These are phyloP conservation scores for Helotiales sp. DNA, from an alignment of 2,329 filamentous ascomycete genomes.

Conservation along the genomic window DNA sequence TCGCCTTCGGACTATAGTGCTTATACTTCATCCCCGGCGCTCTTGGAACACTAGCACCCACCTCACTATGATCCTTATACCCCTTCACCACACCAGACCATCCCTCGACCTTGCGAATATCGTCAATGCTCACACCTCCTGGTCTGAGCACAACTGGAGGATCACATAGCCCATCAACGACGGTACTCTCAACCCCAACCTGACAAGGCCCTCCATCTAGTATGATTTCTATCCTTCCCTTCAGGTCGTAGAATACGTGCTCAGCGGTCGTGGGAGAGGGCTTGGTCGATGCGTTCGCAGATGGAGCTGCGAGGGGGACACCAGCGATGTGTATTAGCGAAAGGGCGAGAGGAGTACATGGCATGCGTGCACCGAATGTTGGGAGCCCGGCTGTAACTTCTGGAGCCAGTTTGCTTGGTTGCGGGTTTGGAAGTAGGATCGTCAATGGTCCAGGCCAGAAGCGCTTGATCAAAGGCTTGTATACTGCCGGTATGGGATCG, in stretches of 20 bases:
- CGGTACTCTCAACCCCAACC: conserved; percentile 94
- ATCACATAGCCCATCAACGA: conserved; percentile 83
- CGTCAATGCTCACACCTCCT: conserved; percentile 82
- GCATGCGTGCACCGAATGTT: conserved; percentile 91
- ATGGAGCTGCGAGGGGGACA: conserved; percentile 83
- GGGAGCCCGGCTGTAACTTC: conserved; percentile 85
- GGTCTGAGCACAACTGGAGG: conserved; percentile 84
- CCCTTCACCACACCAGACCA: conserved; percentile 79
- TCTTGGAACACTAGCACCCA: conserved; percentile 66
- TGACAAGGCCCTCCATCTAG: conserved; percentile 84
- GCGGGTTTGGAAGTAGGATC: conserved; percentile 78
- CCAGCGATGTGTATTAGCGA: conserved; percentile 80
- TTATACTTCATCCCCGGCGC: conserved; percentile 99
- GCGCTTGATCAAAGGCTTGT: conserved; percentile 70
- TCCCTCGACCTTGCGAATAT: conserved; percentile 70
- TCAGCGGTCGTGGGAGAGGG: conserved; percentile 88
- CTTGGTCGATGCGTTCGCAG: conserved; percentile 90
- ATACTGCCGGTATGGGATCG: conserved; percentile 43
- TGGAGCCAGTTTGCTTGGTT: conserved; percentile 71
- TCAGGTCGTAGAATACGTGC: conserved; percentile 84
- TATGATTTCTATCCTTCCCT: conserved; percentile 80
- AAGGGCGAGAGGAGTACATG: conserved; percentile 78
- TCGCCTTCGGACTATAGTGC: conserved; percentile 91
- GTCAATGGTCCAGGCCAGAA: conserved; percentile 98
- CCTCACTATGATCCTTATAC: conserved; percentile 75